Base-by-base conservation (phyloP, 805 yeast species). In the Sungouiozyma intestinalis region DNA sequence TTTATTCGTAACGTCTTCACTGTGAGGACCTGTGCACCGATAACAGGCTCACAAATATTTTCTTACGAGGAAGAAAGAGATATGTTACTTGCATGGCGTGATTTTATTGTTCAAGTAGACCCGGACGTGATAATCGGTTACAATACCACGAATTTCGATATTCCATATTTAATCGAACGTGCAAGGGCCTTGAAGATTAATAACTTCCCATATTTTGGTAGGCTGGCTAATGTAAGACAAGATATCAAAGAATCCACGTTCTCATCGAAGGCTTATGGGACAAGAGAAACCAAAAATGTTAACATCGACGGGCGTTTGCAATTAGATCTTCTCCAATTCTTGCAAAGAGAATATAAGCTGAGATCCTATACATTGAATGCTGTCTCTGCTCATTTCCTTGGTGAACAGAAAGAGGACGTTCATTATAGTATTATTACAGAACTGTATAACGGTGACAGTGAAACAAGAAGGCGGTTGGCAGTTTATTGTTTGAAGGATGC, bases 401-500 rank as follows among this genome's bases (percentile, higher is more conserved):
- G 85, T 20, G 98, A 94, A 56, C 98, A 92, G 54, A 92, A 92
- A 55, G 99, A 92, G 65, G 99, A 92, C 58, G 99, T 92, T 9
- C 97, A 88, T 47, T 96, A 90, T 60, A 85, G 97, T 3, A 90
- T 90, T 50, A 92, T 92, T 62, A 86, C 98, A 0, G 95, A 85
- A 41, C 69, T 92, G 43, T 97, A 92, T 54, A 85, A 88, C 51
- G 97, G 97, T 36, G 84, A 77, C 24, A 73, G 85, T 20, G 97
- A 92, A 53, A 84, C 97, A 0, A 78, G 99, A 66, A 70, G 97
- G 63, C 74, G 99, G 47, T 69, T 92, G 55, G 99, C 99, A 0
- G 97, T 92, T 4, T 92, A 92, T 62, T 92, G 99, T 72, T 68
- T 92, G 54, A 92, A 92, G 55, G 99, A 92, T 69, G 96, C 98